These are phyloP conservation scores for Nepenthes mirabilis DNA, from an alignment of 148 eudicot genomes.

Conservation along the genomic window DNA sequence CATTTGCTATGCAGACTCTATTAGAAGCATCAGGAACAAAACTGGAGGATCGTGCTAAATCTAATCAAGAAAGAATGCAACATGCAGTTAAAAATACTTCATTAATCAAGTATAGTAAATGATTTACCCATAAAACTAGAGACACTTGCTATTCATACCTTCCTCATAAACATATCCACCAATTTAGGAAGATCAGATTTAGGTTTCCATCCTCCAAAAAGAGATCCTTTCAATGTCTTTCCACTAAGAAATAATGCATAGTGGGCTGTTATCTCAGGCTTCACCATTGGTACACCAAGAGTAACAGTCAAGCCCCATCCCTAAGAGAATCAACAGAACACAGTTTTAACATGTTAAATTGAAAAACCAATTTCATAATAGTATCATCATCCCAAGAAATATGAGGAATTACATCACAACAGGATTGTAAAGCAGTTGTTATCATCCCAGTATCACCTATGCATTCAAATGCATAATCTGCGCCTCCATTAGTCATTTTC, in stretches of 20 bases:
- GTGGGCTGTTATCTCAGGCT: constrained; percentile 73
- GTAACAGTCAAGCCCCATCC: constrained; percentile 97
- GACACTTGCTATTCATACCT: constrained; percentile 30
- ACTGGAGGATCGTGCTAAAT: too few species aligned
- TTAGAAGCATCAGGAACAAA: too few species aligned
- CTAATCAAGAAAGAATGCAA: too few species aligned
- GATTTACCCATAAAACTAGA: not conserved
- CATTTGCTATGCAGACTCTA: too few species aligned
- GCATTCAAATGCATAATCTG: constrained; percentile 92
- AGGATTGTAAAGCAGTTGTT: constrained; percentile 75
- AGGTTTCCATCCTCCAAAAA: constrained; percentile 99
- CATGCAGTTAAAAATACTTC: not conserved
- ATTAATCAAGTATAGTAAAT: not conserved
- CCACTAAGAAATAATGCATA: constrained; percentile 63
- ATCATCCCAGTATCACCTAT: constrained; percentile 74
- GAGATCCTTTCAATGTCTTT: constrained; percentile 71
- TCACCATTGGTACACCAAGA: constrained; percentile 87
- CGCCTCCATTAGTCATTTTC: constrained; percentile 76
- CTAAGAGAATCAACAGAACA: constrained; percentile 16
- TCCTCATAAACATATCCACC: constrained; percentile 65
- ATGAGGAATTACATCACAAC: constrained; percentile 49
- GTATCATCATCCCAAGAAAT: not conserved
- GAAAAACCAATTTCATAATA: not conserved
- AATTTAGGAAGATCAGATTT: constrained; percentile 78
- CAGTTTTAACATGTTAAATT: not conserved